These are phyloP conservation scores for Dactylonectria macrodidyma DNA, from an alignment of 2,329 filamentous ascomycete genomes.

Conservation along the genomic window DNA sequence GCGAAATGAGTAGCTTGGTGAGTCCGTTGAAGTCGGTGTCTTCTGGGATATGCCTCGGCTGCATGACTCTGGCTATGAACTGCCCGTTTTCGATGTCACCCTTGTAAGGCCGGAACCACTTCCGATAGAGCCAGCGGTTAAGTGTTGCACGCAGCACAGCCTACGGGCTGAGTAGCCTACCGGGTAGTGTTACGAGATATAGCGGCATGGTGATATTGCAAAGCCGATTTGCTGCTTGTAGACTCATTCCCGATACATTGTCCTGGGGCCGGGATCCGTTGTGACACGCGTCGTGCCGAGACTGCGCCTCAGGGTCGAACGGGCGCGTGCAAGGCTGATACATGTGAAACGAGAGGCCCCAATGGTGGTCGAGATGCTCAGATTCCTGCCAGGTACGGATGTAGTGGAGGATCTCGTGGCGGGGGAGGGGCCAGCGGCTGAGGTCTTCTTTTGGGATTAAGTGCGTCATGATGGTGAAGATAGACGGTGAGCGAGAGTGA, in stretches of 20 bases:
- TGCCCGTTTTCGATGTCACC: constrained; percentile 32
- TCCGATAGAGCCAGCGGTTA: background rate
- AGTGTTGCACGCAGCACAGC: constrained; percentile 25
- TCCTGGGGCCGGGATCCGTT: background rate
- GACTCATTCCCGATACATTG: background rate
- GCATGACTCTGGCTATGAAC: constrained; percentile 29
- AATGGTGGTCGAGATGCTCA: background rate
- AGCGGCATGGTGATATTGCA: background rate
- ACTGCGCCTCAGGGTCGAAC: background rate
- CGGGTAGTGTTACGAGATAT: background rate
- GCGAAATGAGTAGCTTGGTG: background rate
- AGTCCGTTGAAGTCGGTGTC: background rate
- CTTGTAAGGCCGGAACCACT: constrained; percentile 31
- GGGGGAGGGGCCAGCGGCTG: background rate
- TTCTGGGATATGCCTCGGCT: background rate
- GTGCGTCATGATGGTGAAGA: background rate
- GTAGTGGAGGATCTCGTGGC: background rate
- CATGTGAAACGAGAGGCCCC: background rate
- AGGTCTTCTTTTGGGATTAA: background rate
- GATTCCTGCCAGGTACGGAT: background rate
- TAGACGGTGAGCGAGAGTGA: background rate
- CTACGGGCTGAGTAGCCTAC: too few relatives aligned
- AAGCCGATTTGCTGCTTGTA: background rate
- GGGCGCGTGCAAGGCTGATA: background rate
- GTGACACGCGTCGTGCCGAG: background rate